A percentile compares a stretch with the other conserved stretches of the same genome.
Evolutionary conservation across 345 rosid species (phyloP).

Genomic region (Schrenkiella parvula): DNA sequence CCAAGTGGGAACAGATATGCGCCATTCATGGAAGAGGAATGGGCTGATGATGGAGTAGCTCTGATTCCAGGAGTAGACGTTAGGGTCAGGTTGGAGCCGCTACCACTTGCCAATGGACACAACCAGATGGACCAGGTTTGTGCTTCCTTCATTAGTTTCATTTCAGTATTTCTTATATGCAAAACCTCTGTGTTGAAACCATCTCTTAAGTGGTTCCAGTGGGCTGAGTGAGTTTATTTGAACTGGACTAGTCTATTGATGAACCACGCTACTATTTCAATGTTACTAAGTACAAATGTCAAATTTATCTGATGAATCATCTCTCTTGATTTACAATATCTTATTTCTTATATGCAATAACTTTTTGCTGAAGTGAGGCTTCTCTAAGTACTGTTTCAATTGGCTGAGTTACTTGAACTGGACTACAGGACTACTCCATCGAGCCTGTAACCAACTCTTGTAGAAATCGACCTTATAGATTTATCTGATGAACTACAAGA

Average conservation of each 20-base stretch:
- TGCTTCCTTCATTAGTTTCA: conserved; percentile 7
- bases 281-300: background rate
- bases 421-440: background rate
- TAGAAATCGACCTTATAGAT: background rate
- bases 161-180: background rate
- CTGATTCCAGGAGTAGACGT: conserved; percentile 61
- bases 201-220: conserved; percentile 5
- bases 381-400: conserved; percentile 13
- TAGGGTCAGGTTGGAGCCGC: conserved; percentile 32
- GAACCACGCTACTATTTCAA: background rate
- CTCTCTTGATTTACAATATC: conserved; percentile 22
- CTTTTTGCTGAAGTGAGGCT: background rate
- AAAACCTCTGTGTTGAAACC: background rate
- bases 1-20: conserved; percentile 84
- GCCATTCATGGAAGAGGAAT: conserved; percentile 74
- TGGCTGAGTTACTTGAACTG: conserved; percentile 1
- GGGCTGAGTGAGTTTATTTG: conserved; percentile 4
- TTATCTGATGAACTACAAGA: background rate
- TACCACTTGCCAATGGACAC: conserved; percentile 21
- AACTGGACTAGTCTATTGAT: conserved; percentile 6
- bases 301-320: background rate
- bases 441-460: background rate
- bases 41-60: conserved; percentile 52
- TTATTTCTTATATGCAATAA: background rate
- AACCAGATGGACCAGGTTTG: conserved; percentile 43